These are phyloP conservation scores for Astragalus membranaceus DNA, from an alignment of 306 rosid genomes.

Conservation along the genomic window DNA sequence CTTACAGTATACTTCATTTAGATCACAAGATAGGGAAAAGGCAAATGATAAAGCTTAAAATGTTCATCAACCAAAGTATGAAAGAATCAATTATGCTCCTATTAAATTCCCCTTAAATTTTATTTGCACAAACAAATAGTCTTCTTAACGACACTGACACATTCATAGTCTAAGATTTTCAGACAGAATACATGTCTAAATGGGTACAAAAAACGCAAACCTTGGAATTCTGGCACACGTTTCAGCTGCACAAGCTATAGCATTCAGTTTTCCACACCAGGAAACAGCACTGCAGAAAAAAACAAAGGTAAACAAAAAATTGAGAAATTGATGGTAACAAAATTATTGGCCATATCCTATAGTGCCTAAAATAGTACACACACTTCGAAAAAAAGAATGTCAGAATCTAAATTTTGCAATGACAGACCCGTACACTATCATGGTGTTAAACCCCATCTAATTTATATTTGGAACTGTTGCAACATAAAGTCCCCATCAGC, in stretches of 20 bases:
- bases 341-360: not conserved
- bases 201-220: constrained; percentile 33
- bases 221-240: constrained; percentile 99
- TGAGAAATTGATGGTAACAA: not conserved
- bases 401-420: not conserved
- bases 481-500: not conserved
- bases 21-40: not conserved
- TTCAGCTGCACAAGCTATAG: constrained; percentile 96
- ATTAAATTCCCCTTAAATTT: not conserved
- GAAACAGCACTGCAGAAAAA: constrained; percentile 73
- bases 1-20: not conserved
- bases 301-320: constrained; percentile 8
- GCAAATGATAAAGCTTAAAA: not conserved
- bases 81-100: not conserved
- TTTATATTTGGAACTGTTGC: not conserved
- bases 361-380: not conserved
- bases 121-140: not conserved
- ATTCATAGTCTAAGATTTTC: not conserved
- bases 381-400: not conserved
- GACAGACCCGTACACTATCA: not conserved
- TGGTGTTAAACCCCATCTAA: not conserved
- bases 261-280: constrained; percentile 98
- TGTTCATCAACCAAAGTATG: not conserved
- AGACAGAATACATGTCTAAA: not conserved
- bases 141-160: not conserved